Evolutionary conservation across 78 protist genomes (phyloP).

Genomic region (Abeoforma whisleri): DNA sequence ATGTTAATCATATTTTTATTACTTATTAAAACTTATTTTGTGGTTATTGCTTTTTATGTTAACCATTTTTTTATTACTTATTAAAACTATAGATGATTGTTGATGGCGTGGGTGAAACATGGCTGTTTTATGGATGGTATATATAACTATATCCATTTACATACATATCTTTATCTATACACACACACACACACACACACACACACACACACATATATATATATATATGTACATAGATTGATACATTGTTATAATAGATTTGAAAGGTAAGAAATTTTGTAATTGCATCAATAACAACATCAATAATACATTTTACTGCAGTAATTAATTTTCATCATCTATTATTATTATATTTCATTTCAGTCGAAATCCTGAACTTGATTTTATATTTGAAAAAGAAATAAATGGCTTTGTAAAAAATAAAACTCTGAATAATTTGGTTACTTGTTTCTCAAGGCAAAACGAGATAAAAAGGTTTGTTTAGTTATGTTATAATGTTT

Average conservation of each 20-base stretch:
- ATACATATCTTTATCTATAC: no score
- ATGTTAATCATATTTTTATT: neutral
- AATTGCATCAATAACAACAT: no score
- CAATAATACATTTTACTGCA: neutral
- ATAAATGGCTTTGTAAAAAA: neutral
- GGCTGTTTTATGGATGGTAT: slow-evolving; percentile 30
- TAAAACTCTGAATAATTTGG: no score
- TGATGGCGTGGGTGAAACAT: neutral
- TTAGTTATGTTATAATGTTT: no score
- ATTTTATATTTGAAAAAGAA: slow-evolving; percentile 12
- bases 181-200: no score
- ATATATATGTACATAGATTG: no score
- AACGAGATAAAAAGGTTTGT: no score
- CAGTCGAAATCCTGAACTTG: slow-evolving; percentile 19
- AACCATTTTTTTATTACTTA: neutral
- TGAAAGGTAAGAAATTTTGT: no score
- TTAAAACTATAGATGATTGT: neutral
- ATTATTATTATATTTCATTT: neutral
- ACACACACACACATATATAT: no score
- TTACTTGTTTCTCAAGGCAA: no score
- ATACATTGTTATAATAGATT: no score
- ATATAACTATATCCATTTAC: neutral
- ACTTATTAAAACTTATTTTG: neutral
- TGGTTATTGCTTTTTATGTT: neutral
- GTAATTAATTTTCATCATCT: neutral